These are phyloP conservation scores for Nidula microcarpa DNA, from an alignment of 768 basidiomycete genomes.

Conservation along the genomic window DNA sequence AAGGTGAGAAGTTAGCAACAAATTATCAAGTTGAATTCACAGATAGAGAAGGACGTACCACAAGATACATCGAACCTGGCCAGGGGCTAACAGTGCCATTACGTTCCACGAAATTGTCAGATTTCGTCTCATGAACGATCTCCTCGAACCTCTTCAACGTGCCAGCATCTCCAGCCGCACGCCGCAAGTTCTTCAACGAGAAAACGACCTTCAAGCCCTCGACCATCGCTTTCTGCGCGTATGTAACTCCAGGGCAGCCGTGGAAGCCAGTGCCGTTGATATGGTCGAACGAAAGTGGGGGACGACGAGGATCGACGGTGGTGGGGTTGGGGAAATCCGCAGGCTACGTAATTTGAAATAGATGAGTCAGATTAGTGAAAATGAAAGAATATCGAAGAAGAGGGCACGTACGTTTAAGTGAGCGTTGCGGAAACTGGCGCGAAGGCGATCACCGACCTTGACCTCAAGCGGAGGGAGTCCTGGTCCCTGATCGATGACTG, in stretches of 20 bases:
- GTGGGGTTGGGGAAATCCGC: conserved; percentile 38
- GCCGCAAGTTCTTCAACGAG: conserved; percentile 38
- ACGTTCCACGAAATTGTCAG: not conserved
- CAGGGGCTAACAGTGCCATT: not conserved
- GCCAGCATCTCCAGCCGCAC: conserved; percentile 42
- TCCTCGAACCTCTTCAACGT: conserved; percentile 12
- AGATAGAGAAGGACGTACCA: conserved; percentile 4
- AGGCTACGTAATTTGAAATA: conserved; percentile 19
- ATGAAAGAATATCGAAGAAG: not conserved
- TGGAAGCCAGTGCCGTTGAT: conserved; percentile 34
- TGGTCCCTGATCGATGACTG: conserved; percentile 29
- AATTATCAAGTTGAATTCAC: no score
- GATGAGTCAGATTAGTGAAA: not conserved
- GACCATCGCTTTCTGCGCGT: conserved; percentile 32
- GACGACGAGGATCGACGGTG: conserved; percentile 34
- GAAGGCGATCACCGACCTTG: conserved; percentile 37
- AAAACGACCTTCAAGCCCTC: conserved; percentile 45
- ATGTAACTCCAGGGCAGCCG: conserved; percentile 30
- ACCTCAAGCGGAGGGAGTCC: conserved; percentile 27
- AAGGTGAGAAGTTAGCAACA: no score
- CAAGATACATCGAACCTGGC: not conserved
- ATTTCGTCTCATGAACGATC: not conserved
- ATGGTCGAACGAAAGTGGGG: conserved; percentile 18
- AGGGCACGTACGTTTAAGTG: conserved; percentile 29
- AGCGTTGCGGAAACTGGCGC: conserved; percentile 38